Evolutionary conservation across 1,284 basidiomycete genomes (phyloP).

Genomic region (Farysia itapuensis): DNA sequence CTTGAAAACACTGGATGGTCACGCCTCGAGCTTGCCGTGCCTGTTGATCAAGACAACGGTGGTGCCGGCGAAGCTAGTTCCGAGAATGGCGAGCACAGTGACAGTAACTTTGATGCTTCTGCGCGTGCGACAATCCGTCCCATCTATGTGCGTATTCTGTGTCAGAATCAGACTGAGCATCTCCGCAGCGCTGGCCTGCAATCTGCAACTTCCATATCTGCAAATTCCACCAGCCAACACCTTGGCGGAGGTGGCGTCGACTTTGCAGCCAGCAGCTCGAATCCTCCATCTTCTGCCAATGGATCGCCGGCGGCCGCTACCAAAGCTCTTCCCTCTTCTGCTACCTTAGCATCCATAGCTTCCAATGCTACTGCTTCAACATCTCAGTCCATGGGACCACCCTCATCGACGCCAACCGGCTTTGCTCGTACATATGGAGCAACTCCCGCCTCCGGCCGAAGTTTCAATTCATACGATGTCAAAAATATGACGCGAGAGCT

Average conservation of each 20-base stretch:
- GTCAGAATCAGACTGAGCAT: constrained; percentile 47
- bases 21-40: constrained; percentile 60
- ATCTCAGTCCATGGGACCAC: constrained; percentile 18
- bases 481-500: constrained; percentile 40
- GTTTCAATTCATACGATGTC: constrained; percentile 17
- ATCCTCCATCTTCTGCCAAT: neutral
- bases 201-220: neutral
- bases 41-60: constrained; percentile 5
- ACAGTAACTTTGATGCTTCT: too few relatives aligned
- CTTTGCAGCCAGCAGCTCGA: constrained; percentile 1
- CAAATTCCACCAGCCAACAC: constrained; percentile 12
- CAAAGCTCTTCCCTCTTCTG: constrained; percentile 18
- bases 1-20: constrained; percentile 65
- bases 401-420: constrained; percentile 13
- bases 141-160: constrained; percentile 43
- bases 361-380: constrained; percentile 40
- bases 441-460: constrained; percentile 24
- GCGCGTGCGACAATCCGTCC: too few relatives aligned
- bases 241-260: constrained; percentile 16
- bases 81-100: too few relatives aligned
- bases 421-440: constrained; percentile 1
- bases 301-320: constrained; percentile 2
- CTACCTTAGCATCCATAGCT: constrained; percentile 28
- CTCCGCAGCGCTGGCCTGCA: constrained; percentile 20
- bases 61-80: neutral